Base-by-base conservation (phyloP, 192 early-diverging fungal genomes). In the Dissophora globulifera region DNA sequence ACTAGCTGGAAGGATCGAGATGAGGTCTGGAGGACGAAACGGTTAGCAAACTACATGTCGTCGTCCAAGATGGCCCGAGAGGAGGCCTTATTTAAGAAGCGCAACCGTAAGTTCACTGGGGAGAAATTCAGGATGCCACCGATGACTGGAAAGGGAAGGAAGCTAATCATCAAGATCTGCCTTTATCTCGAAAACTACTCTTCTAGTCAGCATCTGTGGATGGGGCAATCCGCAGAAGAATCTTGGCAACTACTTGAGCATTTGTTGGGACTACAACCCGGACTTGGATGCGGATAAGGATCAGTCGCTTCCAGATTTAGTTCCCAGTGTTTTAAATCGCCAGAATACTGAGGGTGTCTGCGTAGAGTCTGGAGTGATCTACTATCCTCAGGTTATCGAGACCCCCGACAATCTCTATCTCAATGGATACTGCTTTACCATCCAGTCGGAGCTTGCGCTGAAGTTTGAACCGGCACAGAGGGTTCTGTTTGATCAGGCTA, bases 191-290 rank as follows among this genome's bases (percentile, higher is more conserved):
- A n/a, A n/a, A n/a, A n/a, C n/a, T n/a, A n/a, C n/a, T n/a, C n/a
- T n/a, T 23, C 20, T 75, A 75, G 70, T 75, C 5, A 66, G 31
- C n/a, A 67, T 76, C 19, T 76, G 72, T 32, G 72, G 72, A 35
- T 76, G 72, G 72, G 72, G 72, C 11, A 76, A 76, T 40, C 33
- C 72, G 10, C 50, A 67, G 59, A 66, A 67, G 58, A 76, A 76
- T n/a, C 50, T 76, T 27, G 72, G 72, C 1, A 76, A 76, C 47
- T 76, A 76, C 23, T 47, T 76, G 23, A 76, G 72, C n/a, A 76
- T 76, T 15, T 66, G 62, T 19, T 76, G 72, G 72, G 72, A 76
- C 4, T 76, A 67, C 30, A 67, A 66, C 27, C 64, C 72, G 2
- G 62, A 61, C 23, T 31, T 76, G 38, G 64, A 76, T 32, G 72